These are phyloP conservation scores for Naganishia sp. DNA, from an alignment of 1,284 basidiomycete species.

Conservation along the genomic window DNA sequence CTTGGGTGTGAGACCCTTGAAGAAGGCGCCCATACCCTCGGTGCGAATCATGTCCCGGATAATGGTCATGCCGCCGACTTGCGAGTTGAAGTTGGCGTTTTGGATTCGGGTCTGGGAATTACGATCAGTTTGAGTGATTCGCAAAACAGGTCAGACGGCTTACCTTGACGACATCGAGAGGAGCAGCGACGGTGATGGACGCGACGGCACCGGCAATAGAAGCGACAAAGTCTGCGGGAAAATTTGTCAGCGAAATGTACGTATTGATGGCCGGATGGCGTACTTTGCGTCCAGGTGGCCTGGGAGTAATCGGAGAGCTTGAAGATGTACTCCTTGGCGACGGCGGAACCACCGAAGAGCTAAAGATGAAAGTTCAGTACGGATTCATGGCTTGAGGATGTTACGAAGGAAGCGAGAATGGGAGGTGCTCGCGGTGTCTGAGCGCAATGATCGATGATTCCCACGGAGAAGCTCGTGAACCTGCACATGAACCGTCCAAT, in stretches of 20 bases:
- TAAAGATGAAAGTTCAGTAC: constrained; percentile 45
- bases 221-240: constrained; percentile 70
- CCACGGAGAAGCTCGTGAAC: no score
- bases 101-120: constrained; percentile 75
- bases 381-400: not conserved
- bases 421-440: not conserved
- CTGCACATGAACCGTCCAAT: no score
- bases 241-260: constrained; percentile 15
- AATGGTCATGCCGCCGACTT: constrained; percentile 79
- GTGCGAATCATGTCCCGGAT: constrained; percentile 83
- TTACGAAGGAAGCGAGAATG: no score
- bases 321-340: constrained; percentile 91
- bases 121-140: not conserved
- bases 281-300: constrained; percentile 88
- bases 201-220: constrained; percentile 92
- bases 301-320: constrained; percentile 84
- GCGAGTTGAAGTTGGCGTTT: constrained; percentile 94
- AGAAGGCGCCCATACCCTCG: constrained; percentile 84
- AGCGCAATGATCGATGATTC: no score
- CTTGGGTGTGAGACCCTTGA: constrained; percentile 97
- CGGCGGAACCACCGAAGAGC: constrained; percentile 94
- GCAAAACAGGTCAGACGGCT: not conserved
- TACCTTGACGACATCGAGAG: constrained; percentile 86
- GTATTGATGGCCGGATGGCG: constrained; percentile 27
- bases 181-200: constrained; percentile 93